Evolutionary conservation across 2,329 filamentous ascomycete species (phyloP).

Genomic region (Pseudocercospora pini-densiflorae): DNA sequence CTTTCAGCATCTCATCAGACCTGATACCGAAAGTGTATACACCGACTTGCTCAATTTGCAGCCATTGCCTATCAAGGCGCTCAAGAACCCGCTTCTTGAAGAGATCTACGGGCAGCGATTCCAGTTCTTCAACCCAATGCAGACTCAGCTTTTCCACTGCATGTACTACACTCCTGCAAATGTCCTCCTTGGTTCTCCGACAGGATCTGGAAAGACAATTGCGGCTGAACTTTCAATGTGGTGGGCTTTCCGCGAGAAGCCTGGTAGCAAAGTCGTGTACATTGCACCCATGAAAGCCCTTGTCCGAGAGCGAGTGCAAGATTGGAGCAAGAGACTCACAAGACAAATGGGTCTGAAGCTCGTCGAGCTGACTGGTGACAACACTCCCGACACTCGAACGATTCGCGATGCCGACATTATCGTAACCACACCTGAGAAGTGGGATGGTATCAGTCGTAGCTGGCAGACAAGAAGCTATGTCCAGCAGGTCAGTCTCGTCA

Average conservation of each 20-base stretch:
- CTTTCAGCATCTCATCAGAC: conserved; percentile 96
- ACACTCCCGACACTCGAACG: conserved; percentile 93
- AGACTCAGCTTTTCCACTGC: conserved; percentile 97
- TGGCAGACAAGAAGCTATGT: conserved; percentile 99
- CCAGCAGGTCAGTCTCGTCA: conserved; percentile 90
- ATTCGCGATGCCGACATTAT: conserved; percentile 97
- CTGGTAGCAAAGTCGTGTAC: conserved; percentile 96
- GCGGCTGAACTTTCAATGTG: conserved; percentile 98
- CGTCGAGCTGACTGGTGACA: conserved; percentile 96
- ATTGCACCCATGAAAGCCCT: conserved; percentile 99
- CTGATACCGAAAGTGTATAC: conserved; percentile 96
- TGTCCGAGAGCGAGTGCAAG: conserved; percentile 92
- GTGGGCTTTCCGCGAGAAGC: conserved; percentile 96
- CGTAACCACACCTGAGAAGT: conserved; percentile 99
- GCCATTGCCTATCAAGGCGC: conserved; percentile 80
- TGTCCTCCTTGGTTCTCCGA: conserved; percentile 92
- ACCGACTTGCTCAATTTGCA: conserved; percentile 92
- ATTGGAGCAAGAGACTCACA: conserved; percentile 86
- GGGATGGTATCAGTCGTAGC: conserved; percentile 98
- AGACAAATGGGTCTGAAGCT: conserved; percentile 83
- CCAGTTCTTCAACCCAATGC: conserved; percentile 99
- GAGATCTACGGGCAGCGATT: conserved; percentile 88
- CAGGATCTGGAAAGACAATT: conserved; percentile 96
- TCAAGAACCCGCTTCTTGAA: conserved; percentile 86
- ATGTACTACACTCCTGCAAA: conserved; percentile 92